Evolutionary conservation across 306 rosid genomes (phyloP), one percentile per base, ranked within the genome.

Genomic region (Cyamopsis tetragonoloba): DNA sequence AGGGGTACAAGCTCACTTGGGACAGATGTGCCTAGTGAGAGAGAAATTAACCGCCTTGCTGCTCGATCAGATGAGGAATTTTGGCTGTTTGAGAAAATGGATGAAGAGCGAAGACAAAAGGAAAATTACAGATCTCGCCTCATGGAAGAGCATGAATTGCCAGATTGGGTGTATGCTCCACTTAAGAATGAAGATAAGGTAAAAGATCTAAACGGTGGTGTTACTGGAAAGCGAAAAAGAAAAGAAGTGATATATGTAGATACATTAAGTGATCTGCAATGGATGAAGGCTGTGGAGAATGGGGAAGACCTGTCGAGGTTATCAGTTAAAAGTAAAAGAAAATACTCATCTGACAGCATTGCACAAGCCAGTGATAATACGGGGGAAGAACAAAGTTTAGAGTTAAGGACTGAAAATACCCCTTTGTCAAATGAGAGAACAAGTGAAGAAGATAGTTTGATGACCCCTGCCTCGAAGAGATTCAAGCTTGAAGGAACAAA

Each of bases 21-120:
- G 78, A 75, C 90, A 38, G 99, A 95, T 10, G 97, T 95, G 58
- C 99, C 99, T 6, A 95, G 97, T 71, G 99, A 95, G 88, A 82
- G 99, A 82, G 97, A 95, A 85, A 95, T 95, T 79, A 95, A 95
- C 82, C 95, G 99, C 72, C 96, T 95, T 34, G 99, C 96, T 54
- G 97, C 97, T 32, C 85, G 99, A 64, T 83, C 97, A 20, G 99
- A 95, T 0, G 99, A 91, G 54, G 97, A 91, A 68, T 95, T 83
- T 77, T 91, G 99, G 97, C 43, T 91, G 72, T 95, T 95, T 30
- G 99, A 95, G 86, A 88, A 87, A 75, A 95, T 95, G 99, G 99
- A 95, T 4, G 97, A 91, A 70, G 97, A 91, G 72, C 85, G 99
- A 85, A 80, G 97, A 77, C 96, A 79, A 35, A 88, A 85, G 82